These are phyloP conservation scores for Perkinsus marinus DNA, from an alignment of 169 alveolate genomes.

Conservation along the genomic window DNA sequence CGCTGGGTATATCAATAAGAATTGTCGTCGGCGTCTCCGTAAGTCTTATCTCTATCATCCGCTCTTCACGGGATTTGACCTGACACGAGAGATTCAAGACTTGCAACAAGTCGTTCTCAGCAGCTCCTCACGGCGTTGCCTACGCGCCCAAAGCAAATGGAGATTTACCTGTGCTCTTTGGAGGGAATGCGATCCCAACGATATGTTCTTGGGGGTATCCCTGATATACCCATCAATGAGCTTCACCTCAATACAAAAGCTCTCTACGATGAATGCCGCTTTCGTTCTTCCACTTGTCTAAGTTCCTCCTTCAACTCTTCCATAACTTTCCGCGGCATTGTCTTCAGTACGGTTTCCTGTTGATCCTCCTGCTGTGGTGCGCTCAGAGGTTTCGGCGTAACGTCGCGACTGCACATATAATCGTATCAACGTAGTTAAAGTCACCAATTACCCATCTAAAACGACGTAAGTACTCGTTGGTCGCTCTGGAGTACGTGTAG, in stretches of 20 bases:
- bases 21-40: not conserved
- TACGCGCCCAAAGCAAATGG: too few relatives aligned
- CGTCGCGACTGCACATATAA: not conserved
- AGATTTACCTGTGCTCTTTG: too few relatives aligned
- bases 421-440: not conserved
- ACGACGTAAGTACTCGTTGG: not conserved
- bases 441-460: not conserved
- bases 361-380: not conserved
- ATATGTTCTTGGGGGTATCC: not conserved
- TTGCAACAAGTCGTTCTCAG: too few relatives aligned
- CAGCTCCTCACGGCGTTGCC: too few relatives aligned
- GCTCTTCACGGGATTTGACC: not conserved
- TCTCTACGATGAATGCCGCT: not conserved
- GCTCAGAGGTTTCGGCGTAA: not conserved
- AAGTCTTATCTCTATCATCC: not conserved
- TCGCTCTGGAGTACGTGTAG: not conserved
- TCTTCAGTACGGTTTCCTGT: not conserved
- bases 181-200: too few relatives aligned
- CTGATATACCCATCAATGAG: not conserved
- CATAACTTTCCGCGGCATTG: not conserved
- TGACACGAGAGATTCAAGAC: too few relatives aligned
- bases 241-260: not conserved
- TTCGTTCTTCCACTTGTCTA: not conserved
- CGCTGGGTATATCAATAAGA: not conserved
- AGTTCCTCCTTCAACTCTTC: not conserved